A percentile compares a stretch with the other conserved stretches of the same genome.
Evolutionary conservation across 2,329 filamentous ascomycete species (phyloP).

Genomic region (Botrytis fabae): DNA sequence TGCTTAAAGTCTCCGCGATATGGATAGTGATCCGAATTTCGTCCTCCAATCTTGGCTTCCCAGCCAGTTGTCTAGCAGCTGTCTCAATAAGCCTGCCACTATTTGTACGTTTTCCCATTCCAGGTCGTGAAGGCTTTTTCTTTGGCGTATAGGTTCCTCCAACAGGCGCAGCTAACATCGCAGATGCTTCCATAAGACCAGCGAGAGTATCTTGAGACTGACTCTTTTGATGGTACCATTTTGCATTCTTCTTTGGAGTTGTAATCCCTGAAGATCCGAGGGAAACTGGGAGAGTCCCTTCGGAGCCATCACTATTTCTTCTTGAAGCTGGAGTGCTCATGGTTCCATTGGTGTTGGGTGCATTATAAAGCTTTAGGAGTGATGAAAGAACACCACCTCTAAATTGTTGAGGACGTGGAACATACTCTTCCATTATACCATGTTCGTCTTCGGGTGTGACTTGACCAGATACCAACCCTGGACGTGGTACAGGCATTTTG

Average conservation of each 20-base stretch:
- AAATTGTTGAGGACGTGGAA: conserved; percentile 67
- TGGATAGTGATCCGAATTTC: conserved; percentile 54
- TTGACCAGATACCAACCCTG: conserved; percentile 46
- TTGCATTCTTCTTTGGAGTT: conserved; percentile 37
- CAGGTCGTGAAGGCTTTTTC: conserved; percentile 30
- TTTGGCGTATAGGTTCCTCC: conserved; percentile 46
- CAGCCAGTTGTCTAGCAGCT: conserved; percentile 31
- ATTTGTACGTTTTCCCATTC: conserved; percentile 35
- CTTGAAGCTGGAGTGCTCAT: conserved; percentile 26
- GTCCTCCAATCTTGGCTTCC: conserved; percentile 39
- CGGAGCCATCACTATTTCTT: conserved; percentile 37
- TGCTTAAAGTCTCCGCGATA: conserved; percentile 68
- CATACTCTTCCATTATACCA: conserved; percentile 57
- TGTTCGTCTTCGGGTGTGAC: conserved; percentile 47
- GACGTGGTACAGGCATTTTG: conserved; percentile 26
- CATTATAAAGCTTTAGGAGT: conserved; percentile 68
- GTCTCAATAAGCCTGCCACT: conserved; percentile 35
- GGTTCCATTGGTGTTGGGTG: conserved; percentile 43
- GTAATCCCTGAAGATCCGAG: conserved; percentile 46
- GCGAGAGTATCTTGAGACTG: conserved; percentile 50
- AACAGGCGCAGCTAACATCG: conserved; percentile 50
- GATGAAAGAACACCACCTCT: conserved; percentile 72
- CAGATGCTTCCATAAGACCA: conserved; percentile 55
- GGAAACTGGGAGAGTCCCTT: conserved; percentile 43
- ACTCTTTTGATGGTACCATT: conserved; percentile 44